Percentiles rank a stretch among this genome's conserved stretches.
Evolutionary conservation across 768 basidiomycete species (phyloP).

Genomic region (Hirschioporus abietinus): DNA sequence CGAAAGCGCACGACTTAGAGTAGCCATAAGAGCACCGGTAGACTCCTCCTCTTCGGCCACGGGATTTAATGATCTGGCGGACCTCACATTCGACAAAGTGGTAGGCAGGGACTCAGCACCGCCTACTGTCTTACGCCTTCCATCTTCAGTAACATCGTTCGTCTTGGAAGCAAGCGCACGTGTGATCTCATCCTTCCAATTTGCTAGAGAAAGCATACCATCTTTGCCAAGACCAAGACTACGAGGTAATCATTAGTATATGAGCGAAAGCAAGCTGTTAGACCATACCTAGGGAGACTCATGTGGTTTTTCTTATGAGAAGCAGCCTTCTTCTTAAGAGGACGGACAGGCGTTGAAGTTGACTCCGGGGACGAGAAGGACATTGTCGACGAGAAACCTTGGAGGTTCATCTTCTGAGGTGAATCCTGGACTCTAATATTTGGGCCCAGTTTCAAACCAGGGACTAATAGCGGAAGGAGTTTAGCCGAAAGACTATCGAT

Average conservation of each 20-base stretch:
- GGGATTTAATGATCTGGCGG: conserved; percentile 25
- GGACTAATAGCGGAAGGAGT: conserved; percentile 61
- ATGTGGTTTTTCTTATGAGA: conserved; percentile 57
- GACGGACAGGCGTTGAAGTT: conserved; percentile 57
- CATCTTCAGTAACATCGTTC: conserved; percentile 36
- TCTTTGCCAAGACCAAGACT: conserved; percentile 63
- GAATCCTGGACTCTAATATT: conserved; percentile 49
- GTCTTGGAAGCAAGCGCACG: conserved; percentile 40
- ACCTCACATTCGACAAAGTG: conserved; percentile 6
- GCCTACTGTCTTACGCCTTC: conserved; percentile 41
- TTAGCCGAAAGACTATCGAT: conserved; percentile 69
- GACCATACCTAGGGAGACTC: conserved; percentile 57
- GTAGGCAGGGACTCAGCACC: conserved; percentile 37
- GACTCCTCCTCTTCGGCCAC: conserved; percentile 38
- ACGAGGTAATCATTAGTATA: conserved; percentile 1
- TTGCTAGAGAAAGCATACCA: conserved; percentile 43
- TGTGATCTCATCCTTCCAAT: conserved; percentile 52
- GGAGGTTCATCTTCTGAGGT: conserved; percentile 32
- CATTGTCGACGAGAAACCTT: conserved; percentile 6
- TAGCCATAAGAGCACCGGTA: conserved; percentile 3
- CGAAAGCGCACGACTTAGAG: conserved; percentile 31
- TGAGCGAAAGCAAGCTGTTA: background rate
- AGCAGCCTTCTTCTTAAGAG: conserved; percentile 38
- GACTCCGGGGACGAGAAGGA: conserved; percentile 51
- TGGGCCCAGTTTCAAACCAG: conserved; percentile 54